Base-by-base conservation (phyloP, 2,329 filamentous ascomycete genomes). In the Arthrobotrys iridis region DNA sequence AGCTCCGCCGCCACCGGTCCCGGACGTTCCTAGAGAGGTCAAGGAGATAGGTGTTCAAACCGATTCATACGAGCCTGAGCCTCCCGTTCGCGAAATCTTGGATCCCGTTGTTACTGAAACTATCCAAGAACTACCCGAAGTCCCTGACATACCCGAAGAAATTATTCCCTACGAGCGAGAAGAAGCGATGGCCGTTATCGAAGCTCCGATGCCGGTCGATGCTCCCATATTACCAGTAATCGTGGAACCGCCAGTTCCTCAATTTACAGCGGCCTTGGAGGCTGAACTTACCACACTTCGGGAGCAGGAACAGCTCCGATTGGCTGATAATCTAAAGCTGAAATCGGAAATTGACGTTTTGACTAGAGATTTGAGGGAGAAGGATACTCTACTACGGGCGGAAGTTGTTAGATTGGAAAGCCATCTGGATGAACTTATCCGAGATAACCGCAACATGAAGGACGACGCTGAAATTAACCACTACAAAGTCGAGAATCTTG, bases 381-480 rank as follows among this genome's bases (percentile, higher is more conserved):
- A 67, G 57, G 70, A 74, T 18, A 67, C 70, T 4, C 41, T 74
- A 11, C 35, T 74, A n/a, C 52, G 62, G 3, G 70, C 70, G 13
- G 70, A 74, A 13, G 62, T 74, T 26, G 57, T 74, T 37, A 37
- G 55, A 20, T 50, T 74, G 20, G 70, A 74, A 48, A 60, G 40
- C 26, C 45, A 67, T 45, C 43, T 74, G 4, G 70, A 74, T 24
- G 70, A 74, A 7, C 55, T 74, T 33, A 24, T 74, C 33, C 43
- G 70, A 18, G 70, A 74, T 22, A 74, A 74, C 40, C 60, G 70
- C 11, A 74, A 74, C 28, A 74, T 74, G 70, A 74, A 74, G 35
- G 70, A 74, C 40, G 70, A 74, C 15, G 70, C 70, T 10, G 70
- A 74, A 50, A 74, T 74, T 40, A 74, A 74, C 43, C 62, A 74